Conservation (phyloP, 306 rosid species). For the Lathyrus aphaca region DNA sequence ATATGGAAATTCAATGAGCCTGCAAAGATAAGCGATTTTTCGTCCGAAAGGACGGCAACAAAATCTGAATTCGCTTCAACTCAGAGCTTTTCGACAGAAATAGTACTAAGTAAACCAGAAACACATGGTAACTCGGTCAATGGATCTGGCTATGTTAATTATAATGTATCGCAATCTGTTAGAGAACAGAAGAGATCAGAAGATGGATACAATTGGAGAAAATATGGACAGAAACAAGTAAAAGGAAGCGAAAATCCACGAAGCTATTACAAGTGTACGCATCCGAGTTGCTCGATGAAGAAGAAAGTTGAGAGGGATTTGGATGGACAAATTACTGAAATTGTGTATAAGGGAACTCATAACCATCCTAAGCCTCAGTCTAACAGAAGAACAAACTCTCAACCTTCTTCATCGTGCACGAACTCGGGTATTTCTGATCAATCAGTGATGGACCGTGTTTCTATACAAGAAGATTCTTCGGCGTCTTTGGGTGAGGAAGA, state of each 20-base stretch:
- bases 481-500: slow-evolving; percentile 75
- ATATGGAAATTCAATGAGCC: slow-evolving; percentile 57
- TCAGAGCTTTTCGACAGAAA: slow-evolving; percentile 49
- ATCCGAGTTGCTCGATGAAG: slow-evolving; percentile 68
- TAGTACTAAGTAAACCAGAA: slow-evolving; percentile 35
- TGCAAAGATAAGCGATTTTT: slow-evolving; percentile 31
- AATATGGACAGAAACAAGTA: slow-evolving; percentile 94
- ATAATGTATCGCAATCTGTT: slow-evolving; percentile 41
- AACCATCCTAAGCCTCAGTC: slow-evolving; percentile 88
- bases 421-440: slow-evolving; percentile 62
- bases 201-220: slow-evolving; percentile 94
- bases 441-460: slow-evolving; percentile 33
- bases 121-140: slow-evolving; percentile 39
- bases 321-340: slow-evolving; percentile 91
- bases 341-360: slow-evolving; percentile 89
- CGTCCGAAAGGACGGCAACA: slow-evolving; percentile 47
- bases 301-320: slow-evolving; percentile 86
- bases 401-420: slow-evolving; percentile 54
- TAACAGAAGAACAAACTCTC: slow-evolving; percentile 57
- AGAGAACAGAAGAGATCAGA: slow-evolving; percentile 67
- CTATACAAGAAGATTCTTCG: slow-evolving; percentile 75
- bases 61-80: slow-evolving; percentile 54
- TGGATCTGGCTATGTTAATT: slow-evolving; percentile 42
- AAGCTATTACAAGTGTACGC: slow-evolving; percentile 88
- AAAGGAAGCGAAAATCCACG: slow-evolving; percentile 96